Conservation (phyloP, 768 basidiomycete genomes). For the Phallus indusiatus region DNA sequence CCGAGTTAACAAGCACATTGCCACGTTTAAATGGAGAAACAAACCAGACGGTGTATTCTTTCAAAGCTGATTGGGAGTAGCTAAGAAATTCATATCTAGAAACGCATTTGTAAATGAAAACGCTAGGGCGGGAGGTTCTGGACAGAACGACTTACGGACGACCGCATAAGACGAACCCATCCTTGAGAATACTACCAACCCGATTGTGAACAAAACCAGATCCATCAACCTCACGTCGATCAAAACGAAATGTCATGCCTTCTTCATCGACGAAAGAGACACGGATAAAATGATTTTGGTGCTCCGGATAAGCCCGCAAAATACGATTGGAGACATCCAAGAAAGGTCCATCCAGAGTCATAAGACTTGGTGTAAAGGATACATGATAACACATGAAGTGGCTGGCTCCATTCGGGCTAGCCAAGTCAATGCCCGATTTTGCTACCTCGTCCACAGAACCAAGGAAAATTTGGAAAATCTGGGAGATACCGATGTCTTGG, state of each 20-base stretch:
- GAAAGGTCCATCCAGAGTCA: constrained; percentile 43
- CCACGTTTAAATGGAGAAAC: constrained; percentile 42
- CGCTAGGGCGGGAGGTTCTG: neutral
- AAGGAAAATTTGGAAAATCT: neutral
- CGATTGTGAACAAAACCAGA: constrained; percentile 37
- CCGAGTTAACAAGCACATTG: constrained; percentile 28
- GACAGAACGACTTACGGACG: constrained; percentile 16
- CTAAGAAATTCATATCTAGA: constrained; percentile 49
- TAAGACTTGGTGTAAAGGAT: constrained; percentile 44
- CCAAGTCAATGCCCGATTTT: neutral
- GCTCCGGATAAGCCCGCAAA: constrained; percentile 38
- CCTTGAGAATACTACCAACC: constrained; percentile 33
- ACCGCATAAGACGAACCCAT: constrained; percentile 44
- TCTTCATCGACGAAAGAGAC: constrained; percentile 56
- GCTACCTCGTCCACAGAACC: neutral
- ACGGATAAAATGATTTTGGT: constrained; percentile 49
- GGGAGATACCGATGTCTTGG: neutral
- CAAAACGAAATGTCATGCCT: constrained; percentile 40
- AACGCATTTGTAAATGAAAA: neutral
- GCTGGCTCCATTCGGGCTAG: neutral
- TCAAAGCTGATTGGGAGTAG: constrained; percentile 65
- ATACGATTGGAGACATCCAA: constrained; percentile 54
- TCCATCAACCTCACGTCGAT: constrained; percentile 44
- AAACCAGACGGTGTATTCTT: constrained; percentile 60
- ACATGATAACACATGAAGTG: constrained; percentile 38